Evolutionary conservation across 192 early-diverging fungal genomes (phyloP).

Genomic region (Glomus cerebriforme): DNA sequence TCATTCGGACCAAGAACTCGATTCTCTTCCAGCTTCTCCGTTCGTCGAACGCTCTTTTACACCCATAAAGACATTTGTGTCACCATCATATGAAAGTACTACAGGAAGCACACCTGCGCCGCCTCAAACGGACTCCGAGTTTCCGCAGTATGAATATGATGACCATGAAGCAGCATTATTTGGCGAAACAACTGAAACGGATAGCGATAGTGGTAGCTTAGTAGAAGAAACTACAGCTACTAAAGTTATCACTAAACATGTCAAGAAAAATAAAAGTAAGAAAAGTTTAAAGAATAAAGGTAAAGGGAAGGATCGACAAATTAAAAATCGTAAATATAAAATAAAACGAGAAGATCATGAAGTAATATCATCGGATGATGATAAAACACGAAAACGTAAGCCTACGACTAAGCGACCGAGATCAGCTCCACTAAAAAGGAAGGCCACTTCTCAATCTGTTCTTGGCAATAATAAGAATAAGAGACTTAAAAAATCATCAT

Average conservation of each 20-base stretch:
- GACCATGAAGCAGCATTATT: background rate
- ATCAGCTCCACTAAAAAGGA: background rate
- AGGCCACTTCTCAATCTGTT: background rate
- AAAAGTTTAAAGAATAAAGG: background rate
- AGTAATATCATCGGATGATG: background rate
- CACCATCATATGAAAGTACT: constrained; percentile 15
- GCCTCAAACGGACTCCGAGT: constrained; percentile 1
- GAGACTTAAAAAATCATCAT: background rate
- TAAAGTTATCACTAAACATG: background rate
- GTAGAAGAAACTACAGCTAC: background rate
- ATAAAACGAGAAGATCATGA: background rate
- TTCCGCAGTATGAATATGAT: constrained; percentile 3
- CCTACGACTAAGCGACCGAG: background rate
- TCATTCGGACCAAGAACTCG: background rate
- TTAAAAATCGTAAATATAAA: constrained; percentile 5
- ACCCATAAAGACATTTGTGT: background rate
- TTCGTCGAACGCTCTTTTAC: background rate
- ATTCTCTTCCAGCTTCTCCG: constrained; percentile 1
- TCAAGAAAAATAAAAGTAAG: background rate
- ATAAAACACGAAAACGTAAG: background rate
- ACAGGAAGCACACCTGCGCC: constrained; percentile 5
- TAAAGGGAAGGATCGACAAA: background rate
- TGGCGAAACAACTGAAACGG: background rate
- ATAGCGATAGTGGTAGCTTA: background rate
- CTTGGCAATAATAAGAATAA: background rate